A percentile compares a stretch with the other conserved stretches of the same genome.
phyloP scores from a whole-genome alignment of 139 green algal genomes.

The Volvox africanus region DNA sequence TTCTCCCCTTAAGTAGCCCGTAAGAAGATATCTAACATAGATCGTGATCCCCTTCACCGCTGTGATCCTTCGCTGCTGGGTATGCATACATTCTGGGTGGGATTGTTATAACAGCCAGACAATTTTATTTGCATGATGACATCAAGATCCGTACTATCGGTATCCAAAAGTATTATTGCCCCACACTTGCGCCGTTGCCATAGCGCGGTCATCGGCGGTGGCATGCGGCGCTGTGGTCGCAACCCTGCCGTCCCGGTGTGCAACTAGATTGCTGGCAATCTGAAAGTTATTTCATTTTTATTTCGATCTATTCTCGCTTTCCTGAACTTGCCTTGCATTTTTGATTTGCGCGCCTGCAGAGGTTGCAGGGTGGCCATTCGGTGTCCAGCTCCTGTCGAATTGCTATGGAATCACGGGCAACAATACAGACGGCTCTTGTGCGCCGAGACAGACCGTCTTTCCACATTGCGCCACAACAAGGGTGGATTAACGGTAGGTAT shows the following conservation, averaged over 20 bases:
- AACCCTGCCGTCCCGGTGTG: slow-evolving; percentile 8
- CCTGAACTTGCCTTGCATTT: not conserved
- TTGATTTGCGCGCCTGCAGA: not conserved
- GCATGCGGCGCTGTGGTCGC: not conserved
- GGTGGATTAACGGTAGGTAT: slow-evolving; percentile 36
- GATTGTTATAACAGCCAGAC: not conserved
- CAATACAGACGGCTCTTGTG: not conserved
- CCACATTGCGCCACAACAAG: slow-evolving; percentile 2
- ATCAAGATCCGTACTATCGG: not conserved
- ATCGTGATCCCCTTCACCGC: not conserved
- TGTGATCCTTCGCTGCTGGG: too few species aligned
- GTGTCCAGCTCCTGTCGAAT: not conserved
- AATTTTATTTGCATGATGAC: slow-evolving; percentile 3
- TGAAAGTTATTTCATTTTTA: not conserved
- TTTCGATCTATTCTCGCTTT: not conserved
- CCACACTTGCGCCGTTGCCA: not conserved
- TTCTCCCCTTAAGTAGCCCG: too few species aligned
- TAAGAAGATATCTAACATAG: not conserved
- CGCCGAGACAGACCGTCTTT: slow-evolving; percentile 5
- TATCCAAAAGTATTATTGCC: not conserved
- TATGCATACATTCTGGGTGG: too few species aligned
- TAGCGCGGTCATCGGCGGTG: not conserved
- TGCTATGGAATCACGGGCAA: too few species aligned
- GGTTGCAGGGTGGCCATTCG: not conserved
- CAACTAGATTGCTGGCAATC: not conserved